phyloP scores from a whole-genome alignment of 306 rosid genomes.

The Pterocarpus santalinus region DNA sequence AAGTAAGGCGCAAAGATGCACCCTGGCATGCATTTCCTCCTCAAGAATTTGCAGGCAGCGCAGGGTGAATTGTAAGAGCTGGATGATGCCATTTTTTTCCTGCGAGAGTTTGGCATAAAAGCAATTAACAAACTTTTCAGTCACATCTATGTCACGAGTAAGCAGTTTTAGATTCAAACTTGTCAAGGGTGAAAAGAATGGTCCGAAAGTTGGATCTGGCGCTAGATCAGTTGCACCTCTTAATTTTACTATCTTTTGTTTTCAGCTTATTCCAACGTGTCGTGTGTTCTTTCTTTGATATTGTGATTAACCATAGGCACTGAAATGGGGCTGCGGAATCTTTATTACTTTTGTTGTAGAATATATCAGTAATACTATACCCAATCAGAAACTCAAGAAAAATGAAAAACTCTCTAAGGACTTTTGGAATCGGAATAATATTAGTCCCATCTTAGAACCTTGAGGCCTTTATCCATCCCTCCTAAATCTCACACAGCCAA shows the following conservation, averaged over 20 bases:
- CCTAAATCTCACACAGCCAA: constrained; percentile 2
- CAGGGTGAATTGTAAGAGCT: constrained; percentile 90
- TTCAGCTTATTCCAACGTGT: neutral
- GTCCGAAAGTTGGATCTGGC: constrained; percentile 29
- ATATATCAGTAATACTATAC: neutral
- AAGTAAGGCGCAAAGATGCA: constrained; percentile 98
- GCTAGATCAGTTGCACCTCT: constrained; percentile 38
- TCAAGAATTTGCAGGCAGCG: constrained; percentile 96
- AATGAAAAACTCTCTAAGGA: neutral
- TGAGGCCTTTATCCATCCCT: constrained; percentile 16
- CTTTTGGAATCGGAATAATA: constrained; percentile 30
- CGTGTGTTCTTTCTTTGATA: neutral
- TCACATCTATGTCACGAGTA: constrained; percentile 1
- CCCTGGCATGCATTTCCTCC: constrained; percentile 93
- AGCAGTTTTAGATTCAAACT: constrained; percentile 35
- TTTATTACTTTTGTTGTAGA: constrained; percentile 10
- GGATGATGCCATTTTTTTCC: constrained; percentile 67
- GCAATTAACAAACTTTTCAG: neutral
- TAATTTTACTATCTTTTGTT: constrained; percentile 12
- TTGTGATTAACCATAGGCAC: constrained; percentile 2
- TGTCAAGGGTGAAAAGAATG: constrained; percentile 20
- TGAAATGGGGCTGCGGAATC: constrained; percentile 1
- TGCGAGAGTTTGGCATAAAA: constrained; percentile 32
- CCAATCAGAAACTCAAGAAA: constrained; percentile 1
- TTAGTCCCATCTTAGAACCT: neutral